Base-by-base conservation (phyloP, 106 monocot species). In the Apostasia shenzhenica region DNA sequence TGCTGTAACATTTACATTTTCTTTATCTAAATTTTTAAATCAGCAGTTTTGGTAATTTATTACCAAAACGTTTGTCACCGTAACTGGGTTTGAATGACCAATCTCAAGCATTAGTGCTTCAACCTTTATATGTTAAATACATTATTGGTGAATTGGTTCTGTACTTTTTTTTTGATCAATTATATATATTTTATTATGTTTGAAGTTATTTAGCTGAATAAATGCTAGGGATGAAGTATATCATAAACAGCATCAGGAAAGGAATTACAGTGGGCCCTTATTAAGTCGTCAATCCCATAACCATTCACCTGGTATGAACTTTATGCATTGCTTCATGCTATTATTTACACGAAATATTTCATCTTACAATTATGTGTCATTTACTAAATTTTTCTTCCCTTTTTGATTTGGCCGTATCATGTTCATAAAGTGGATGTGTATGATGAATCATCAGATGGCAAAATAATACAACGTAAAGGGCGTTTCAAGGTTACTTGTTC, bases 401-500 rank as follows among this genome's bases (percentile, higher is more conserved):
- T 6, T 4, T 49, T 44, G 65, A 65, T 48, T 48, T 44, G 10
- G 1, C 67, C 26, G 71, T 48, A 41, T 50, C 49, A 64, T 73
- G 59, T 40, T 14, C 63, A 57, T 79, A 41, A 70, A 81, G 84
- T 72, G 71, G 65, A 10, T 41, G 6, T 57, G 52, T 71, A 56
- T 46, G 88, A 89, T 65, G 91, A 92, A 47, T 69, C 75, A 68
- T 56, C 75, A 44, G 86, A 89, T 72, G 86, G 86, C 77, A 84
- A 76, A 75, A 4, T 89, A 70, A 67, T 95, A 47, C 86, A 83
- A 69, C 84, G 74, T 42, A 95, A 82, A 63, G 95, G 95, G 12
- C 88, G 95, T 7, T 95, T 95, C 74, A 83, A 88, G 72, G 78
- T 95, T 63, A 95, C 88, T 72, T 81, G 86, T 39, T 75, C 83